Evolutionary conservation across 768 basidiomycete species (phyloP), one percentile per base, ranked within the genome.

Genomic region (Auriscalpium vulgare): DNA sequence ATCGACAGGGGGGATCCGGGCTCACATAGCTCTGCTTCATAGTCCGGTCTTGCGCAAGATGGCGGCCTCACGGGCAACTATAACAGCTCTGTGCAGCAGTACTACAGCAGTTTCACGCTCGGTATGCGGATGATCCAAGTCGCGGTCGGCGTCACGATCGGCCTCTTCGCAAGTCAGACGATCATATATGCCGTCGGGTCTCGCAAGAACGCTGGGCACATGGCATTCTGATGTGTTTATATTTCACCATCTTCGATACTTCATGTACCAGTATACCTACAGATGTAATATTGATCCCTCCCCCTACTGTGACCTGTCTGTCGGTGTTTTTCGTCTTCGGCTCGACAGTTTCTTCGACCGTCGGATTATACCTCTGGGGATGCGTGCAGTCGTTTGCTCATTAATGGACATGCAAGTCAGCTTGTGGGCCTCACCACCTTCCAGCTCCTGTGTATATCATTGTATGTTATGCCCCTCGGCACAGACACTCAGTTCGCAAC

Each of bases 61-160:
- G 87, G 87, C 23, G 85, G 86, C 4, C 73, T 89, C 37, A 79
- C 78, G 13, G 78, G 82, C 56, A 82, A 77, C 4, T 85, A 78
- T 66, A 72, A 74, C 51, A 82, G 71, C 56, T 82, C 85, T 10
- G 78, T 78, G 5, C 80, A 85, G 63, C 82, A 84, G 67, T 88
- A 88, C 67, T 87, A 85, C 6, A 83, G 80, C 59, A 87, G 89
- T 16, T 86, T 93, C 67, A 80, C 85, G 51, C 77, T 93, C 38
- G 90, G 89, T 44, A 69, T 93, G 54, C 81, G 85, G 38, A 90
- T 91, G 87, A 86, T 90, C 50, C 82, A 85, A 55, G 87, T 93
- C 11, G 87, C 89, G 19, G 85, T 88, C 56, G 91, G 91, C 23
- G 87, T 91, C 38, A 91, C 89, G 6, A 84, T 92, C 57, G 91